Evolutionary conservation across 306 rosid genomes (phyloP).

Genomic region (Lotus japonicus): DNA sequence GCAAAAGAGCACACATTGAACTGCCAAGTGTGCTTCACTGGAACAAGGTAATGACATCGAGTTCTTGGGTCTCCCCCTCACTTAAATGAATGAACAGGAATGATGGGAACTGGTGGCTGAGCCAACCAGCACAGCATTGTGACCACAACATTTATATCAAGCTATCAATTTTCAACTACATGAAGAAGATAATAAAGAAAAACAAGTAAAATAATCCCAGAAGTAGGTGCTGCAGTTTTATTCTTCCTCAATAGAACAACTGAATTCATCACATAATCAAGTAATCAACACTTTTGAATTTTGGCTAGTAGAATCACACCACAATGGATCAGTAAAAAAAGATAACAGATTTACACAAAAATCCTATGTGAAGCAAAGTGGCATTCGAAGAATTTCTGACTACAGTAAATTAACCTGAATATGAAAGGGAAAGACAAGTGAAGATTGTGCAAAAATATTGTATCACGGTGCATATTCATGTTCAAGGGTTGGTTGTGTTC

Average conservation of each 20-base stretch:
- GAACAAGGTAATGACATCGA: slow-evolving; percentile 7
- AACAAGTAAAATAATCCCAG: slow-evolving; percentile 3
- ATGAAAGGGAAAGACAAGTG: slow-evolving; percentile 21
- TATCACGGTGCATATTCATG: slow-evolving; percentile 79
- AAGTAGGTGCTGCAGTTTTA: slow-evolving; percentile 30
- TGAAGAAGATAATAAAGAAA: slow-evolving; percentile 5
- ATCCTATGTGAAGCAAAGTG: slow-evolving; percentile 43
- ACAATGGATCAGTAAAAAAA: slow-evolving; percentile 44
- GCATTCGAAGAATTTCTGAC: slow-evolving; percentile 43
- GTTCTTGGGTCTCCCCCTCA: slow-evolving; percentile 11
- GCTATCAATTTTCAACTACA: slow-evolving; percentile 13
- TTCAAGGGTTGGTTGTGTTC: slow-evolving; percentile 91
- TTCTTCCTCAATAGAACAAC: slow-evolving; percentile 51
- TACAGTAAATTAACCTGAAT: slow-evolving; percentile 43
- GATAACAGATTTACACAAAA: slow-evolving; percentile 59
- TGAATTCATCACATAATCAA: slow-evolving; percentile 54
- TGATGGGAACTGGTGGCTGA: slow-evolving; percentile 13
- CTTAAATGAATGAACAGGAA: slow-evolving; percentile 27
- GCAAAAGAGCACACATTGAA: slow-evolving; percentile 2
- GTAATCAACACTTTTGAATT: slow-evolving; percentile 47
- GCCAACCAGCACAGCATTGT: slow-evolving; percentile 6
- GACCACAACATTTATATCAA: slow-evolving; percentile 29
- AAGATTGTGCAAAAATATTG: slow-evolving; percentile 41
- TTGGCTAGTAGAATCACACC: slow-evolving; percentile 53
- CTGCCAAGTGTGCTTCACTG: neutral